These are phyloP conservation scores for Capillidium rhysosporum DNA, from an alignment of 371 early-diverging fungal genomes.

Conservation along the genomic window DNA sequence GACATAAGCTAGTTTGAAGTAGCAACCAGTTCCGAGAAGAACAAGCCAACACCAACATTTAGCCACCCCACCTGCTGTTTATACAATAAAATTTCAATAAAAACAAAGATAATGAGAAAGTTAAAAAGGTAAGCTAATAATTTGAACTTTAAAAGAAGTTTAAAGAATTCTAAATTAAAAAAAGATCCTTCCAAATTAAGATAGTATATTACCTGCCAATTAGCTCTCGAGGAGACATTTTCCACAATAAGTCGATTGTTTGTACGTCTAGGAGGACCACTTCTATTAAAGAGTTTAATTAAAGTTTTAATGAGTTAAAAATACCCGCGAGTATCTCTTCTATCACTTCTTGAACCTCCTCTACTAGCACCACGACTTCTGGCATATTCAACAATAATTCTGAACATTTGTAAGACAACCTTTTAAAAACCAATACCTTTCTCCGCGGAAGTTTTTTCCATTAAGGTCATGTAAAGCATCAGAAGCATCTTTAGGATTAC, in stretches of 20 bases:
- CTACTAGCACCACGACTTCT: slow-evolving; percentile 25
- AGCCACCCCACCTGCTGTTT: too few species aligned
- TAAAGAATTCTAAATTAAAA: too few species aligned
- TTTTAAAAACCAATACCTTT: slow-evolving; percentile 28
- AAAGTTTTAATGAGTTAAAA: neutral
- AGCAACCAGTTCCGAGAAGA: too few species aligned
- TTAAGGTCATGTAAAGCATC: slow-evolving; percentile 51
- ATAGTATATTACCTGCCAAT: slow-evolving; percentile 47
- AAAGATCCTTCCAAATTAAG: neutral
- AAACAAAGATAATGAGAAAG: too few species aligned
- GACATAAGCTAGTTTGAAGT: too few species aligned
- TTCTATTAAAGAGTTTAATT: slow-evolving; percentile 8
- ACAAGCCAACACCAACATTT: too few species aligned
- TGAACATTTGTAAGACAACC: slow-evolving; percentile 9
- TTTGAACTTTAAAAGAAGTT: too few species aligned
- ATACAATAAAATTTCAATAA: too few species aligned
- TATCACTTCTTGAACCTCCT: slow-evolving; percentile 5
- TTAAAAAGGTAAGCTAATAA: neutral
- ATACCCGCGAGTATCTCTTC: neutral
- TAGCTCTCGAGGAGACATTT: slow-evolving; percentile 44
- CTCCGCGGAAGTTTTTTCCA: slow-evolving; percentile 45
- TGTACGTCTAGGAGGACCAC: slow-evolving; percentile 29
- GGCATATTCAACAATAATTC: slow-evolving; percentile 52
- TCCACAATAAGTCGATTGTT: slow-evolving; percentile 44
- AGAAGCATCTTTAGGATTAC: slow-evolving; percentile 43